Evolutionary conservation across 148 eudicot species (phyloP), one percentile per base, ranked within the genome.

Genomic region (Mesembryanthemum crystallinum): DNA sequence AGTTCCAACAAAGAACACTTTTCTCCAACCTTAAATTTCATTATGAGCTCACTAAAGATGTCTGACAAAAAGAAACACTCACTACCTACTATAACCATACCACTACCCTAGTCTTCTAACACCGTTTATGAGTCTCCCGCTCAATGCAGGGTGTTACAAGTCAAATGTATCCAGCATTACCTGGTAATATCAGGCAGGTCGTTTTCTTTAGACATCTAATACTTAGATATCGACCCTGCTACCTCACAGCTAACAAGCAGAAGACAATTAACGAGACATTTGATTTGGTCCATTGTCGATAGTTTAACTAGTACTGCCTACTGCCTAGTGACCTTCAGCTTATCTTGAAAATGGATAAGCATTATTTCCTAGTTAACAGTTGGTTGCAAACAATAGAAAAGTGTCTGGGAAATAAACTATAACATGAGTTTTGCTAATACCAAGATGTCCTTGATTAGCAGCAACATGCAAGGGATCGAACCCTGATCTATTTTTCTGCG

Each of bases 401-500:
- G 49, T 6, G 9, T 45, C 14, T 8, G 14, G 49, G 14, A 39
- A 58, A 58, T 7, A 14, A 67, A 21, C n/a, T n/a, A n/a, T n/a
- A 42, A 30, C 4, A 18, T 17, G 35, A 55, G 73, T 75, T 52
- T 35, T 70, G 79, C 17, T 7, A 65, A 21, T 70, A 92, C 97
- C 94, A 29, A 87, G 89, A 81, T 89, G 89, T 73, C 97, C 97
- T 71, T 86, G 85, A 76, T 83, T 79, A 25, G 93, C 92, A 73
- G 97, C 91, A 79, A 86, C 90, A 79, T 92, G 97, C 85, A 92
- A 79, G 67, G 97, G 87, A 83, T 88, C 97, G 64, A 84, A 84
- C 65, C 86, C 86, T 0, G 86, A 85, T 27, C 84, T 81, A 52
- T 86, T 92, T 83, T 90, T 92, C 83, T 84, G 88, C 27, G 81